These are phyloP conservation scores for Cerrena zonata DNA, from an alignment of 1,284 basidiomycete species.

Conservation along the genomic window DNA sequence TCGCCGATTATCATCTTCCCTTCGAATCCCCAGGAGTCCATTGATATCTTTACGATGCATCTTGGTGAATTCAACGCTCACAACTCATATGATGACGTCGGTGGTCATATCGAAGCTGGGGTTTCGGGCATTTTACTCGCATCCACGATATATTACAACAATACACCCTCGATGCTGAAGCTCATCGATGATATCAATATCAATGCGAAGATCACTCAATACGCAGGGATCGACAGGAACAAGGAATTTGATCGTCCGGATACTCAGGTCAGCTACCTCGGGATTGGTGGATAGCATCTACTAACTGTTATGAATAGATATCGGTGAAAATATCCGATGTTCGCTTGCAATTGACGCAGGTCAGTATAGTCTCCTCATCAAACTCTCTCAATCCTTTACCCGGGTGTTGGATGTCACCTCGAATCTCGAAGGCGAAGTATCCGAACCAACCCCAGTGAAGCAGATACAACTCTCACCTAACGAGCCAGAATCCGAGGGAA, in stretches of 20 bases:
- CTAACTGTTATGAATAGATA: slow-evolving; percentile 40
- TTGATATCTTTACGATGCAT: slow-evolving; percentile 74
- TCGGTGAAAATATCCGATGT: slow-evolving; percentile 82
- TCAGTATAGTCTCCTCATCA: slow-evolving; percentile 81
- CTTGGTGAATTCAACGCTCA: slow-evolving; percentile 86
- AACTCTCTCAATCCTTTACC: slow-evolving; percentile 71
- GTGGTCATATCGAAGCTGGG: slow-evolving; percentile 70
- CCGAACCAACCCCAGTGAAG: not conserved
- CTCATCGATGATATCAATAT: slow-evolving; percentile 92
- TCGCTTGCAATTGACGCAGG: slow-evolving; percentile 82
- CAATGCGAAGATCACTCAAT: slow-evolving; percentile 67
- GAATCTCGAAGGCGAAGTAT: not conserved
- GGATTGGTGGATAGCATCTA: not conserved
- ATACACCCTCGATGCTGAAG: slow-evolving; percentile 55
- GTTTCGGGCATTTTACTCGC: slow-evolving; percentile 82
- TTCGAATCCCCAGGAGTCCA: slow-evolving; percentile 55
- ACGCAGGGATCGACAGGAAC: slow-evolving; percentile 43
- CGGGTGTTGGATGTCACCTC: slow-evolving; percentile 47
- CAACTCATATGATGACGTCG: slow-evolving; percentile 68
- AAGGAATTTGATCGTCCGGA: slow-evolving; percentile 54
- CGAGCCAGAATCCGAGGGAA: slow-evolving; percentile 24
- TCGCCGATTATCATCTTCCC: slow-evolving; percentile 93
- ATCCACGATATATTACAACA: slow-evolving; percentile 58
- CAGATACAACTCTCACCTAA: not conserved
- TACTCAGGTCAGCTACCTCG: slow-evolving; percentile 50